Conservation (phyloP, 331 rosid genomes). For the Malus hybrid region DNA sequence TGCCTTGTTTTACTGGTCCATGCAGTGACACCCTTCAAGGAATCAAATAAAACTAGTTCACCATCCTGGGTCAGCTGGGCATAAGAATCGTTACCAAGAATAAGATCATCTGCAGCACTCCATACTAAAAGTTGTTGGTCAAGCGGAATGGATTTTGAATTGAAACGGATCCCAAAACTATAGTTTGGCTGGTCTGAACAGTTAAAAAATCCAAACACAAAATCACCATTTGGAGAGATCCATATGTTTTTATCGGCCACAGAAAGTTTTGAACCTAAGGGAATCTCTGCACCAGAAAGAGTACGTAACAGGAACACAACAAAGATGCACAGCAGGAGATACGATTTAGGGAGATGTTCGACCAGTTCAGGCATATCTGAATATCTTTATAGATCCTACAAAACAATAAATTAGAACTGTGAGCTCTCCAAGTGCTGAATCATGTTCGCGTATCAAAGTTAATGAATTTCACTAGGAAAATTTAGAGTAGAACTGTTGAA, state of each 20-base stretch:
- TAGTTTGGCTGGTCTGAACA: constrained; percentile 43
- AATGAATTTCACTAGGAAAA: background rate
- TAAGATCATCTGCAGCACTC: constrained; percentile 59
- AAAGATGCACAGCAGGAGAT: constrained; percentile 30
- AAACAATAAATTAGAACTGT: background rate
- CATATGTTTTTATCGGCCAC: constrained; percentile 43
- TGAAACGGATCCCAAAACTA: constrained; percentile 62
- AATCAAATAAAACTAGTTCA: constrained; percentile 52
- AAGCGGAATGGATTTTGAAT: constrained; percentile 46
- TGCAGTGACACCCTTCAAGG: constrained; percentile 18
- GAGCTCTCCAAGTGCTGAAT: background rate
- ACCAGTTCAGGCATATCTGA: constrained; percentile 45
- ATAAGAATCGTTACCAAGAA: constrained; percentile 51
- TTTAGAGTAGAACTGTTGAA: background rate
- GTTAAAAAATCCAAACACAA: constrained; percentile 60
- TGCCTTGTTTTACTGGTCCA: constrained; percentile 59
- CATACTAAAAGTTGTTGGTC: constrained; percentile 50
- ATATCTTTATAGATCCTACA: constrained; percentile 15
- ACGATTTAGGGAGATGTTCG: constrained; percentile 17
- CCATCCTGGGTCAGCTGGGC: constrained; percentile 50
- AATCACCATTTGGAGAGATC: constrained; percentile 71
- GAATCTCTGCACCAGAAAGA: constrained; percentile 38
- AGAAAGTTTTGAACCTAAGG: constrained; percentile 59
- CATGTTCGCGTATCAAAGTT: background rate
- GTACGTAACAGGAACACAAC: constrained; percentile 34